Percentiles rank a stretch among this genome's conserved stretches.
Evolutionary conservation across 306 rosid genomes (phyloP).

Genomic region (Dalbergia cochinchinensis): DNA sequence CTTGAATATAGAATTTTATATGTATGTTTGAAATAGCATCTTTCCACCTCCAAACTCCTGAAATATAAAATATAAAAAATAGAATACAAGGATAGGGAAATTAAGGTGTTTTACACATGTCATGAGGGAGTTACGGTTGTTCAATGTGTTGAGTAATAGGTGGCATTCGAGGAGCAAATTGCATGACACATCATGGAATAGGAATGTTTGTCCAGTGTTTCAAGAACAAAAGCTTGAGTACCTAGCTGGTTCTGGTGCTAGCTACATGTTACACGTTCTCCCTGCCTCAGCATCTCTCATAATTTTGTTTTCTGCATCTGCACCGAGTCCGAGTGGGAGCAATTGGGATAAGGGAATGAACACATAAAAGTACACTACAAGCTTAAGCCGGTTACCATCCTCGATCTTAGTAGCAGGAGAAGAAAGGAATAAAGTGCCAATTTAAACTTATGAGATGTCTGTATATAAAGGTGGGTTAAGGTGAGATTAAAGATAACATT

Average conservation of each 20-base stretch:
- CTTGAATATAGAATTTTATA: too few relatives aligned
- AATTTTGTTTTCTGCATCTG: neutral
- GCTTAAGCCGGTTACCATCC: too few relatives aligned
- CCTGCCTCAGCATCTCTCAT: neutral
- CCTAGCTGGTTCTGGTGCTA: neutral
- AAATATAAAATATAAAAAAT: too few relatives aligned
- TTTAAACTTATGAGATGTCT: too few relatives aligned
- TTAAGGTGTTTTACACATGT: neutral
- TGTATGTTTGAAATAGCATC: too few relatives aligned
- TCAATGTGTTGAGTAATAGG: neutral
- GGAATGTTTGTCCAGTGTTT: neutral
- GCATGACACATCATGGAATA: neutral
- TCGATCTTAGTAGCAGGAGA: too few relatives aligned
- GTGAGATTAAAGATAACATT: too few relatives aligned
- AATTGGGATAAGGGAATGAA: neutral
- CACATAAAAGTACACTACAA: neutral
- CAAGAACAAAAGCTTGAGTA: neutral
- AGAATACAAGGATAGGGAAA: neutral
- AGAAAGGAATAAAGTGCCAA: too few relatives aligned
- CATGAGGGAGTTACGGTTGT: neutral
- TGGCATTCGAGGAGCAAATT: neutral
- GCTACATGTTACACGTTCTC: neutral
- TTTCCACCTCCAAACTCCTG: neutral
- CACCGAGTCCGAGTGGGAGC: neutral
- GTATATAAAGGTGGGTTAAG: too few relatives aligned